Evolutionary conservation across 805 yeast genomes (phyloP).

Genomic region (Schwanniomyces sp.): DNA sequence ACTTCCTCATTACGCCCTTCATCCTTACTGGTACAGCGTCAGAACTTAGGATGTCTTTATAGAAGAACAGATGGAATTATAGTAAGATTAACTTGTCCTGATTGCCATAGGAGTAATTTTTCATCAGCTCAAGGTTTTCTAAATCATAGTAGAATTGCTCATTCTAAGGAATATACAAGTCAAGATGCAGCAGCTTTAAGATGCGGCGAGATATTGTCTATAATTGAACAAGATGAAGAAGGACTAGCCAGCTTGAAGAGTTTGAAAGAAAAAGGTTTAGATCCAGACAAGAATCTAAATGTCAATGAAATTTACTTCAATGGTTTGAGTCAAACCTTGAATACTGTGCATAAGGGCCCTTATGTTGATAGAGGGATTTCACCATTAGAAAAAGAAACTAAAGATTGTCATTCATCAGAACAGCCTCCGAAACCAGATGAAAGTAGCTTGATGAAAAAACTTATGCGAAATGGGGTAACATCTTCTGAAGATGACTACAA

Average conservation of each 20-base stretch:
- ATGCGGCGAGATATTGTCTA: conserved; percentile 59
- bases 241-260: conserved; percentile 40
- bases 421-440: conserved; percentile 2
- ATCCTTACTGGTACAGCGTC: conserved; percentile 25
- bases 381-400: conserved; percentile 11
- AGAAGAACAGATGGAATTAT: conserved; percentile 69
- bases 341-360: conserved; percentile 19
- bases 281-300: conserved; percentile 43
- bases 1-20: conserved; percentile 57
- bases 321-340: conserved; percentile 26
- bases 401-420: neutral
- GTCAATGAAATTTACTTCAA: conserved; percentile 35
- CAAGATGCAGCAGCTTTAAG: conserved; percentile 73
- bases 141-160: conserved; percentile 75
- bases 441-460: conserved; percentile 36
- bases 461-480: conserved; percentile 33
- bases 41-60: conserved; percentile 51
- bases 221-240: conserved; percentile 56
- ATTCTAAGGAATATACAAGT: conserved; percentile 64
- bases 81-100: conserved; percentile 66
- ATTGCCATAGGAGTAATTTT: conserved; percentile 67
- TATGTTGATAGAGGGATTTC: conserved; percentile 10
- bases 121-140: conserved; percentile 80
- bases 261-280: conserved; percentile 34
- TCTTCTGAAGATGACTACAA: conserved; percentile 28